These are phyloP conservation scores for Ziziphus jujuba DNA, from an alignment of 306 rosid genomes.

Conservation along the genomic window DNA sequence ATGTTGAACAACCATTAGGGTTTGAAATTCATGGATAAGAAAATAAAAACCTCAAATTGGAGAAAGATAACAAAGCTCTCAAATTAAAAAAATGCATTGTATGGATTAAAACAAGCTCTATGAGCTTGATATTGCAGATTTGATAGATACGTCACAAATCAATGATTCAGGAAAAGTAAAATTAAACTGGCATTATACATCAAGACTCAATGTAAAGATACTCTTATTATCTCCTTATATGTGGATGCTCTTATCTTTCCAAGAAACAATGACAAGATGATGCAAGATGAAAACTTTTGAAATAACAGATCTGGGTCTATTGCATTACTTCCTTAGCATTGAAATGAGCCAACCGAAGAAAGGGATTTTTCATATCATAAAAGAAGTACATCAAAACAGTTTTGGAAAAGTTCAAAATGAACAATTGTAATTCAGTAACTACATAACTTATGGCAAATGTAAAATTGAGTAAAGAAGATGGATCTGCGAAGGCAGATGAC, in stretches of 20 bases:
- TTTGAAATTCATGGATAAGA: not conserved
- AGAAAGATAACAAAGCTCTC: too few relatives aligned
- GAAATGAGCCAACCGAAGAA: not conserved
- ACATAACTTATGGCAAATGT: not conserved
- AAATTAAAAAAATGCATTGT: too few relatives aligned
- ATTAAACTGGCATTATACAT: slow-evolving; percentile 1
- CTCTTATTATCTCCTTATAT: not conserved
- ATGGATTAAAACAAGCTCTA: not conserved
- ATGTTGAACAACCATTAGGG: not conserved
- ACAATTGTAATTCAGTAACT: not conserved
- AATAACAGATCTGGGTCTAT: not conserved
- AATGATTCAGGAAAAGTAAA: not conserved
- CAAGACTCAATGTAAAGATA: not conserved
- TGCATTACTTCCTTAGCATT: slow-evolving; percentile 8
- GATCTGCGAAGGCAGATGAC: not conserved
- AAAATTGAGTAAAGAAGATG: not conserved
- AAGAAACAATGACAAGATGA: not conserved
- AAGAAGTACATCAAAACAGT: not conserved
- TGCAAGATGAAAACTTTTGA: not conserved
- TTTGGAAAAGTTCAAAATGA: not conserved
- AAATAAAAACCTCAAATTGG: too few relatives aligned
- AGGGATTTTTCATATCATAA: not conserved
- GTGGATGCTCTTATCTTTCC: not conserved
- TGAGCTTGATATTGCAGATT: not conserved
- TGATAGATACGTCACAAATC: not conserved